Evolutionary conservation across 176 grass and related monocot genomes (phyloP).

Genomic region (Alloteropsis semialata): DNA sequence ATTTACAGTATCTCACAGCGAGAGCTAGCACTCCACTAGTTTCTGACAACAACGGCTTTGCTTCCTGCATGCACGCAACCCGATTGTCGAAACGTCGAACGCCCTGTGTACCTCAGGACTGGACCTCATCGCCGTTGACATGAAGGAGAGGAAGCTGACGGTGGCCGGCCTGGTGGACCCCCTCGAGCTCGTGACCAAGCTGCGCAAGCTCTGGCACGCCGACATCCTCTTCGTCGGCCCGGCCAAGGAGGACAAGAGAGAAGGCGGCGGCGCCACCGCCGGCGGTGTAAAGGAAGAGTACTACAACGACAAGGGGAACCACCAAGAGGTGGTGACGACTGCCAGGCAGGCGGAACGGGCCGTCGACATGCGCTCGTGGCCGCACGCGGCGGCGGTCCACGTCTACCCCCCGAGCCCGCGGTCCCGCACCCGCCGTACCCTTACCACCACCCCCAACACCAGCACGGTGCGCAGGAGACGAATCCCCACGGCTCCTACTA

Average conservation of each 20-base stretch:
- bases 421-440: neutral
- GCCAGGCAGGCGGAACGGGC: neutral
- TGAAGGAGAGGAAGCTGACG: conserved; percentile 72
- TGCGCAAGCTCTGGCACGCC: conserved; percentile 39
- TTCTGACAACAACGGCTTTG: neutral
- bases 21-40: neutral
- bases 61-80: neutral
- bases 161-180: conserved; percentile 66
- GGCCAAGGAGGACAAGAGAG: conserved; percentile 16
- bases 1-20: neutral
- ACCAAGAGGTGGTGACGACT: no score
- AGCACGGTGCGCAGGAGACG: no score
- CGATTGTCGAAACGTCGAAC: no score
- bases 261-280: no score
- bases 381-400: neutral
- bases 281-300: no score
- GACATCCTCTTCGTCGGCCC: conserved; percentile 47
- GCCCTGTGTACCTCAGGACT: conserved; percentile 62
- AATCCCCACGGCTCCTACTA: conserved; percentile 8
- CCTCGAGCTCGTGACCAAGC: conserved; percentile 39
- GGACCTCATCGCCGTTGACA: conserved; percentile 55
- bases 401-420: conserved; percentile 18
- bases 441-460: neutral
- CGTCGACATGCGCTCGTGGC: conserved; percentile 3
- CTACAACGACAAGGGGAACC: no score